These are phyloP conservation scores for Borovskyia barvae DNA, from an alignment of 208 protist species.

Conservation along the genomic window DNA sequence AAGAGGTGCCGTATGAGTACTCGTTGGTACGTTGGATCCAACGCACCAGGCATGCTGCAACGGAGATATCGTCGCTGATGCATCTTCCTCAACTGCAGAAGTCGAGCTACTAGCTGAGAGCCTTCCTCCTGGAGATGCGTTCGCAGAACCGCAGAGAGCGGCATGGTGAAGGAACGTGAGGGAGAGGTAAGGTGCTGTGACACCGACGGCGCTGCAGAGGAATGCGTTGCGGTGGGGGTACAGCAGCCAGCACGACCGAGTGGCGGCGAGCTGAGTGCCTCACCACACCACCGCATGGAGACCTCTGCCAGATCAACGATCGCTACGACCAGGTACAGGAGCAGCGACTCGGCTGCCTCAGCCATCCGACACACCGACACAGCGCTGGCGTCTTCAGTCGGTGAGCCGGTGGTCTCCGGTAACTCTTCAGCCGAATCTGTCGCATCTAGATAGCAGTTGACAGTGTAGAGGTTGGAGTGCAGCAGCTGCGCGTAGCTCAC, in stretches of 20 bases:
- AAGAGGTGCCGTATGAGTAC: constrained; percentile 9
- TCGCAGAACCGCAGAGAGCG: background rate
- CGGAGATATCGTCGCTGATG: background rate
- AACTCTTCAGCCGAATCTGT: too few species aligned
- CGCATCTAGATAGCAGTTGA: constrained; percentile 15
- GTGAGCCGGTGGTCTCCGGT: too few species aligned
- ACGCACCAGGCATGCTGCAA: background rate
- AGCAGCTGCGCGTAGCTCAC: constrained; percentile 6
- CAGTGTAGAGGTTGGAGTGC: constrained; percentile 18
- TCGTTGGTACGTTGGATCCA: background rate
- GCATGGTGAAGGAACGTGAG: background rate
- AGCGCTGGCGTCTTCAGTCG: too few species aligned
- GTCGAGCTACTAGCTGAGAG: constrained; percentile 10
- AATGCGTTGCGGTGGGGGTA: too few species aligned
- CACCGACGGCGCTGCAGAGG: too few species aligned
- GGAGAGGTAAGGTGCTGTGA: too few species aligned
- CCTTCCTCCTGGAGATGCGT: constrained; percentile 13
- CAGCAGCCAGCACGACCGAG: too few species aligned
- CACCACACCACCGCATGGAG: background rate
- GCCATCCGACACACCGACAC: too few species aligned
- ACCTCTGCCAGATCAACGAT: constrained; percentile 1
- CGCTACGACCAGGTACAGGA: background rate
- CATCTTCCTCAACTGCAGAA: constrained; percentile 1
- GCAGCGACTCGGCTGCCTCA: background rate
- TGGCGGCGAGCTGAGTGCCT: too few species aligned